These are phyloP conservation scores for Davidsoniella neocaledoniae DNA, from an alignment of 2,329 filamentous ascomycete genomes.

Conservation along the genomic window DNA sequence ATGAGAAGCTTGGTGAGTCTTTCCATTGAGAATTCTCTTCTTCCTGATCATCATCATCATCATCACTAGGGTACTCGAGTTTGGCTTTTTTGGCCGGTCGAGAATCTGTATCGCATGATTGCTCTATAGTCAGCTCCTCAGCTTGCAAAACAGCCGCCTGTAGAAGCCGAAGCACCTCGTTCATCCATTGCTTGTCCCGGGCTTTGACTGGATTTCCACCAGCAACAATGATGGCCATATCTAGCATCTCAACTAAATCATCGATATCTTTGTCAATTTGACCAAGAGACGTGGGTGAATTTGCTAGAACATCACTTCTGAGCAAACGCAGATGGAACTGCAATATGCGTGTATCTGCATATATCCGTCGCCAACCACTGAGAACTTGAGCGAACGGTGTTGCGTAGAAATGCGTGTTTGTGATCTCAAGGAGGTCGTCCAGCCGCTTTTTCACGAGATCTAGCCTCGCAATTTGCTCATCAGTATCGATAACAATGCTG, in stretches of 20 bases:
- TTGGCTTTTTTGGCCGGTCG: constrained; percentile 10
- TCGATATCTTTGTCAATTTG: constrained; percentile 23
- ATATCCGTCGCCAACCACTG: constrained; percentile 50
- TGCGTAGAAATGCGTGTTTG: constrained; percentile 10
- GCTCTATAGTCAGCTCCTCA: background rate
- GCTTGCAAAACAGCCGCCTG: constrained; percentile 1
- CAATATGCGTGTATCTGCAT: constrained; percentile 53
- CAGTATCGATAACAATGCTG: background rate
- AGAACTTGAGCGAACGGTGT: constrained; percentile 27
- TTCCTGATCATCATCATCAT: background rate
- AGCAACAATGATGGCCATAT: constrained; percentile 53
- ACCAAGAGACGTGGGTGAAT: background rate
- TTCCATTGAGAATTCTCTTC: constrained; percentile 15
- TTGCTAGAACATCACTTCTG: background rate
- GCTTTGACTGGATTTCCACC: constrained; percentile 17
- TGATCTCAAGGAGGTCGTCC: constrained; percentile 9
- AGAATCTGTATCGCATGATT: constrained; percentile 4
- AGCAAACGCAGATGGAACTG: constrained; percentile 30
- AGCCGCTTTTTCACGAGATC: constrained; percentile 5
- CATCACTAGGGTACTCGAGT: background rate
- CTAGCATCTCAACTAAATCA: constrained; percentile 47
- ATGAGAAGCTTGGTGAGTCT: constrained; percentile 7
- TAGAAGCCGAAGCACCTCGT: constrained; percentile 10
- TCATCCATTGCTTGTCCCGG: constrained; percentile 11
- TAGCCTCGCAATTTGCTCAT: background rate